Percentiles rank a stretch among this genome's conserved stretches.
Evolutionary conservation across 768 basidiomycete species (phyloP).

Genomic region (Russula lepida): DNA sequence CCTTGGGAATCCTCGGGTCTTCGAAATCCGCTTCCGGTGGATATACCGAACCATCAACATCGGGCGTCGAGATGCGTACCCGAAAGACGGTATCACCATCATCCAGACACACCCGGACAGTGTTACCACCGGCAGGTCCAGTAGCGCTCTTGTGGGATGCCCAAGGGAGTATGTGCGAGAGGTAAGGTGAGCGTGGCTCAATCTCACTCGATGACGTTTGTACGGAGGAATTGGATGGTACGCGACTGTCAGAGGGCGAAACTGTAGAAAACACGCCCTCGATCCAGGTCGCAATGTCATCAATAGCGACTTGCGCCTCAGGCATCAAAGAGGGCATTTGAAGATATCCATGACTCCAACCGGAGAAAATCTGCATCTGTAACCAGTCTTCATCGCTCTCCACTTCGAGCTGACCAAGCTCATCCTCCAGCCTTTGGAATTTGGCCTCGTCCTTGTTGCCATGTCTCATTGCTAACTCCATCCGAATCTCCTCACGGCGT

Average conservation of each 20-base stretch:
- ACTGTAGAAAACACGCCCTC: conserved; percentile 53
- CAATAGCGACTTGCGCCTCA: conserved; percentile 71
- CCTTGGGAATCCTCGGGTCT: conserved; percentile 61
- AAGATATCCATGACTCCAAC: conserved; percentile 96
- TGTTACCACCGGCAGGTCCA: not conserved
- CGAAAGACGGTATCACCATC: not conserved
- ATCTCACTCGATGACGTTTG: conserved; percentile 4
- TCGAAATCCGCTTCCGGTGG: conserved; percentile 56
- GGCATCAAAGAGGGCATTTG: conserved; percentile 88
- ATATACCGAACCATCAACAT: conserved; percentile 28
- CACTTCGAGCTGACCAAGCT: conserved; percentile 48
- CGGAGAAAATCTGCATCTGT: conserved; percentile 84
- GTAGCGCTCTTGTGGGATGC: not conserved
- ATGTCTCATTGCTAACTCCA: conserved; percentile 50
- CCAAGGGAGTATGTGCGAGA: conserved; percentile 19
- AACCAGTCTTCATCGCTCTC: conserved; percentile 94
- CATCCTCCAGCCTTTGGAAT: conserved; percentile 28
- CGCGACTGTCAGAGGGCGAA: not conserved
- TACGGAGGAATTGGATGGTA: not conserved
- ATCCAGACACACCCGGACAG: not conserved
- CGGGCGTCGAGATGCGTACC: conserved; percentile 11
- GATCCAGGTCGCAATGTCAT: conserved; percentile 89
- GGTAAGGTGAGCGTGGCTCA: conserved; percentile 6
- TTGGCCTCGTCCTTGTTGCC: conserved; percentile 48
- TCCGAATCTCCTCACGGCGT: conserved; percentile 58